phyloP scores from a whole-genome alignment of 2,329 filamentous ascomycete genomes.

The Nemania sp. region DNA sequence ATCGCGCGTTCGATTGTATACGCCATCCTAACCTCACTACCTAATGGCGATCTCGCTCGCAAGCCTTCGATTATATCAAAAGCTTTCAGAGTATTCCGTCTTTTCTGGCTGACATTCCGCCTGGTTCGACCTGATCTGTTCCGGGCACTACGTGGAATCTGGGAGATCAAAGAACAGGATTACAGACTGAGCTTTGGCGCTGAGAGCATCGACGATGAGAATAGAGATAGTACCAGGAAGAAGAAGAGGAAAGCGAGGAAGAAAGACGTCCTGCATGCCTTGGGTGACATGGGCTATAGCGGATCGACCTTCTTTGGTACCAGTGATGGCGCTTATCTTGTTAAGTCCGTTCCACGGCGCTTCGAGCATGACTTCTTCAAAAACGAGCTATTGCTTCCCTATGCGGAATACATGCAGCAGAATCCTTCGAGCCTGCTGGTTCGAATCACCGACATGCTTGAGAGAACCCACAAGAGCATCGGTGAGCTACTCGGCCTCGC shows the following conservation, averaged over 20 bases:
- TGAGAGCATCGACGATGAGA: slow-evolving; percentile 51
- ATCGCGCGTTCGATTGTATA: slow-evolving; percentile 58
- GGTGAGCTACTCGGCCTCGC: slow-evolving; percentile 70
- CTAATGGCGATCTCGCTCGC: slow-evolving; percentile 45
- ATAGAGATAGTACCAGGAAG: slow-evolving; percentile 33
- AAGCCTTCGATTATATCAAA: slow-evolving; percentile 54
- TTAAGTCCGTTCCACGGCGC: slow-evolving; percentile 76
- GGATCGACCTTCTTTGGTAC: slow-evolving; percentile 82
- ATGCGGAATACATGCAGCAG: slow-evolving; percentile 71
- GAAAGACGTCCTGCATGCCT: slow-evolving; percentile 61
- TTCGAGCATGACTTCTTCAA: slow-evolving; percentile 80
- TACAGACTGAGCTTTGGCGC: slow-evolving; percentile 66
- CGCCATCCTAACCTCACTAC: slow-evolving; percentile 51
- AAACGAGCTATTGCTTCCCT: slow-evolving; percentile 73
- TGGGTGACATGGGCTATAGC: slow-evolving; percentile 79
- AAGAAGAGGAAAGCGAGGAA: slow-evolving; percentile 37
- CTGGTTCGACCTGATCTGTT: slow-evolving; percentile 58
- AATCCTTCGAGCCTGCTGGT: slow-evolving; percentile 73
- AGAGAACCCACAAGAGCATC: slow-evolving; percentile 65
- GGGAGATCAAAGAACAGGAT: slow-evolving; percentile 65
- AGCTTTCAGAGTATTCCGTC: slow-evolving; percentile 57
- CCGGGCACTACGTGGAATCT: slow-evolving; percentile 55
- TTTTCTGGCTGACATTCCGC: slow-evolving; percentile 52
- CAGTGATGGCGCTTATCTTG: slow-evolving; percentile 72
- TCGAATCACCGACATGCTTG: slow-evolving; percentile 77